Evolutionary conservation across 139 green algal genomes (phyloP).

Genomic region (Tetradesmus lagerheimii): DNA sequence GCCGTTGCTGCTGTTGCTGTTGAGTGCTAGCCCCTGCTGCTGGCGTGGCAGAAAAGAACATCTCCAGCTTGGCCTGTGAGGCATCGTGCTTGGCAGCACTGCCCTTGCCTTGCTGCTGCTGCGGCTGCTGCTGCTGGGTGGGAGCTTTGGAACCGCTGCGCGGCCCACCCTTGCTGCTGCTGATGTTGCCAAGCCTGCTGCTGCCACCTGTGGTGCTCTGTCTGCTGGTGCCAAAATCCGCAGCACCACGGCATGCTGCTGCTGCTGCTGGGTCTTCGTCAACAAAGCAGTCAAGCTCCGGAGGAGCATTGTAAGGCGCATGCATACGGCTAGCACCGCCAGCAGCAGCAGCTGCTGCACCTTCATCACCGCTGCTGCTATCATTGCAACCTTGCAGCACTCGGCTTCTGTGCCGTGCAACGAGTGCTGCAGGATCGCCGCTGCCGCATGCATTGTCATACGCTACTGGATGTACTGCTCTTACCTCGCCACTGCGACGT

Average conservation of each 20-base stretch:
- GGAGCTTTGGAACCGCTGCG: background rate
- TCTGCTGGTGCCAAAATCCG: background rate
- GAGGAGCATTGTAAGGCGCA: background rate
- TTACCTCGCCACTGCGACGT: background rate
- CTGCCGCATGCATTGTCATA: background rate
- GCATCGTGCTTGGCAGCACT: background rate
- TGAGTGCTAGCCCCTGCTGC: background rate
- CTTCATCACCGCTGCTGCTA: background rate
- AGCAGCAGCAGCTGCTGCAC: background rate
- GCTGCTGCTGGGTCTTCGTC: background rate
- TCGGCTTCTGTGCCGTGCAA: conserved; percentile 1
- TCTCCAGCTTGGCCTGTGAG: background rate
- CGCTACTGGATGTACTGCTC: background rate
- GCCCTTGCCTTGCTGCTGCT: background rate
- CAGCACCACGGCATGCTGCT: background rate
- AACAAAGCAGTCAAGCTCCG: background rate
- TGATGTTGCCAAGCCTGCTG: background rate
- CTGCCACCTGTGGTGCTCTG: background rate
- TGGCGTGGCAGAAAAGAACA: background rate
- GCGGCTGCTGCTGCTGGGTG: conserved; percentile 42
- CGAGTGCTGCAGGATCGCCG: background rate
- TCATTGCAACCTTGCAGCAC: background rate
- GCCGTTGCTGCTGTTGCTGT: background rate
- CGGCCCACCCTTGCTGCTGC: background rate
- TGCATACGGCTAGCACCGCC: background rate